Evolutionary conservation across 495 filamentous ascomycete genomes (phyloP).

Genomic region (Pseudoneurospora amorphoporcata): DNA sequence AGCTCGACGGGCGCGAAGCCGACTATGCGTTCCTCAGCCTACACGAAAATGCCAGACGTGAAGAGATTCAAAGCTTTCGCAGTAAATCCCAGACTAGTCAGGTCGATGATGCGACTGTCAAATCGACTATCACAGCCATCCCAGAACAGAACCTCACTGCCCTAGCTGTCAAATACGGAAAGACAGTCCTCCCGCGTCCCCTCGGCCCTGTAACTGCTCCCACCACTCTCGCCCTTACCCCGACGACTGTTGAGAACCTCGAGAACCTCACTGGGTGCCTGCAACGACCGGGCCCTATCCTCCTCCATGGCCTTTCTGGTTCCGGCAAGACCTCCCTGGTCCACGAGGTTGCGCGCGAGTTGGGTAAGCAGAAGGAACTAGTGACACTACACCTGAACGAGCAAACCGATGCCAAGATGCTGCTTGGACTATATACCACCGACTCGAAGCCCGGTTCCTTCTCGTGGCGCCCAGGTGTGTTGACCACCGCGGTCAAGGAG

Average conservation of each 20-base stretch:
- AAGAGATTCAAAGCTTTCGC: conserved; percentile 29
- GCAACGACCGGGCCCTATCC: conserved; percentile 53
- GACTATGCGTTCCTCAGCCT: conserved; percentile 80
- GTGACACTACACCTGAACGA: conserved; percentile 92
- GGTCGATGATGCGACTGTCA: background rate
- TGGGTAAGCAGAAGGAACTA: conserved; percentile 65
- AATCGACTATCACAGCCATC: background rate
- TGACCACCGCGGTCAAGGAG: conserved; percentile 87
- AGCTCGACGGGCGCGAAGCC: conserved; percentile 65
- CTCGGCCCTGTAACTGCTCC: conserved; percentile 37
- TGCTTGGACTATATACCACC: conserved; percentile 90
- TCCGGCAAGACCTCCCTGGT: conserved; percentile 83
- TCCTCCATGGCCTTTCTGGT: conserved; percentile 75
- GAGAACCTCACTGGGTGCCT: conserved; percentile 55
- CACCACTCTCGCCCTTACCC: conserved; percentile 57
- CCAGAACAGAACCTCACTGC: conserved; percentile 29
- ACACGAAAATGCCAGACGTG: conserved; percentile 56
- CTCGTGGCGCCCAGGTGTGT: conserved; percentile 82
- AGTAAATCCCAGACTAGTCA: conserved; percentile 24
- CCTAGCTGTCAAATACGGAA: conserved; percentile 39
- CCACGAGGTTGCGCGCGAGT: conserved; percentile 67
- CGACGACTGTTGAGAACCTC: conserved; percentile 61
- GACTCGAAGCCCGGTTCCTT: conserved; percentile 76
- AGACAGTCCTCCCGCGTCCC: conserved; percentile 57
- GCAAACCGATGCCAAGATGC: conserved; percentile 91